phyloP scores from a whole-genome alignment of 768 basidiomycete genomes.

The Tulasnella sp. region DNA sequence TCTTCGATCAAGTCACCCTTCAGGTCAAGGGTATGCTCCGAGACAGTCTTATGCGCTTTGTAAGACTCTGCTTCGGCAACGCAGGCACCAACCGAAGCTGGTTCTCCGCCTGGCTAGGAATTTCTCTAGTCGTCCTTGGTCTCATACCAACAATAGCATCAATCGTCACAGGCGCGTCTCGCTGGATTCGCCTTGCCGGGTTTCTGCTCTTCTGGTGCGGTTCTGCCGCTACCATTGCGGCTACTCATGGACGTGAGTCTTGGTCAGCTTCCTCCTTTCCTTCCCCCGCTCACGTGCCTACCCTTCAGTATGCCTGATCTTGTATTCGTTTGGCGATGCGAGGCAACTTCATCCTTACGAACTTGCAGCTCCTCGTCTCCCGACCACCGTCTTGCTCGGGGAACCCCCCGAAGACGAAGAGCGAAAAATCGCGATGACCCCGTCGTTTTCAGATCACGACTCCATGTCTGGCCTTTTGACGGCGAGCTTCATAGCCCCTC shows the following conservation, averaged over 20 bases:
- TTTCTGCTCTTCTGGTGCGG: constrained; percentile 30
- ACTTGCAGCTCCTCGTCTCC: constrained; percentile 34
- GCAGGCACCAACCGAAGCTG: constrained; percentile 27
- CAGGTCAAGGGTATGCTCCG: constrained; percentile 9
- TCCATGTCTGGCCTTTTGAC: not conserved
- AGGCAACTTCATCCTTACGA: constrained; percentile 30
- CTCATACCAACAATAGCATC: constrained; percentile 24
- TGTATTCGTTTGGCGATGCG: constrained; percentile 30
- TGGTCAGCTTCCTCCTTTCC: not conserved
- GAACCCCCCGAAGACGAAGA: not conserved
- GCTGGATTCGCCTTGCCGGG: constrained; percentile 23
- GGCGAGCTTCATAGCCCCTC: constrained; percentile 3
- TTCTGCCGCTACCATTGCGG: constrained; percentile 24
- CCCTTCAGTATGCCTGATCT: constrained; percentile 27
- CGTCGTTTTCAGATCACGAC: not conserved
- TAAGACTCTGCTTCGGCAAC: constrained; percentile 21
- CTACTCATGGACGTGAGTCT: constrained; percentile 27
- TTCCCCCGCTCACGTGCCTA: not conserved
- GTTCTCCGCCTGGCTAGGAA: constrained; percentile 28
- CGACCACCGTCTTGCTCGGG: not conserved
- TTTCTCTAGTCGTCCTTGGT: constrained; percentile 25
- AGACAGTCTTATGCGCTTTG: constrained; percentile 7
- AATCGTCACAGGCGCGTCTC: not conserved
- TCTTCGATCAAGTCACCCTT: not conserved
- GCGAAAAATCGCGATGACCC: not conserved